Evolutionary conservation across 805 yeast species (phyloP), one percentile per base, ranked within the genome.

Genomic region (Barnettozyma populi): DNA sequence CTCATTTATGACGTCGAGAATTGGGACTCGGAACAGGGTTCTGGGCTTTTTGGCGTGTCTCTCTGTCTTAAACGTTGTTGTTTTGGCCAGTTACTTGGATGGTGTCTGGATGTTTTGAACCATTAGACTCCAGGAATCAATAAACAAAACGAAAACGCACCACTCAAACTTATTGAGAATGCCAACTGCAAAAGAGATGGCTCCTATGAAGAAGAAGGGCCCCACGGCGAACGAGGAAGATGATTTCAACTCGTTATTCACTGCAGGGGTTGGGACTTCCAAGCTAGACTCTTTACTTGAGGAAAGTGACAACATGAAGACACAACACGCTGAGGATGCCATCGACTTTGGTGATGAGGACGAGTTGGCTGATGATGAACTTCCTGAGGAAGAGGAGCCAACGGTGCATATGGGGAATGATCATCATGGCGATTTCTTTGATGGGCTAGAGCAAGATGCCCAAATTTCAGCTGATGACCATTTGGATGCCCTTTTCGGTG

Each of bases 281-380:
- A 59, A 57, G 36, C 44, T 59, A 23, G 44, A 46, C 19, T 50
- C 45, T 6, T 29, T 60, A 14, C 53, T 57, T 16, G 57, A 52
- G 36, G 48, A 36, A n/a, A 53, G 54, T 16, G 60, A 49, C 41
- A 44, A 34, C 23, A 53, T 56, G 60, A 51, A 55, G 24, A 77
- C 65, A 69, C 74, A 76, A 46, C 98, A 90, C 65, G 90, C 94
- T 1, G 96, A 80, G 7, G 92, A 90, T 64, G 99, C 99, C 9
- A 72, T 90, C 29, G 98, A 92, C 65, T 92, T 86, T 62, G 97
- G 88, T 60, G 96, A 88, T 62, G 95, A 87, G 59, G 97, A 90
- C 55, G 97, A 90, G 64, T 70, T 90, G 43, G 97, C 97, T 0
- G 97, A 90, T 21, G 97, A 90, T 20, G 95, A 87, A 47, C 57